A percentile compares a stretch with the other conserved stretches of the same genome.
Evolutionary conservation across 345 rosid genomes (phyloP).

Genomic region (Citrus medica): DNA sequence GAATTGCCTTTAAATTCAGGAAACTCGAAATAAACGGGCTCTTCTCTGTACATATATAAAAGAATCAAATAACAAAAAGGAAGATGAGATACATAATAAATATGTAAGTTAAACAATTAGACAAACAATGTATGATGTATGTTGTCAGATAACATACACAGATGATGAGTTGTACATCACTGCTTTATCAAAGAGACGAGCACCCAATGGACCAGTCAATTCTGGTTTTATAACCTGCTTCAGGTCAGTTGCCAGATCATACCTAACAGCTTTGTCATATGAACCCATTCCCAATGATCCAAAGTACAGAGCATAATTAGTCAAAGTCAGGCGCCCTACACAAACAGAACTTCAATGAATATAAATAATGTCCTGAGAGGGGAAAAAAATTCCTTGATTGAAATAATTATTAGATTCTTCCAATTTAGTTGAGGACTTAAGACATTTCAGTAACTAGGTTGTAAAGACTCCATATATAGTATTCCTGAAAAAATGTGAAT

Average conservation of each 20-base stretch:
- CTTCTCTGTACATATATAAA: conserved; percentile 41
- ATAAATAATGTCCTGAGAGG: conserved; percentile 8
- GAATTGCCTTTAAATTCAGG: conserved; percentile 92
- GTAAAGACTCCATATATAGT: background rate
- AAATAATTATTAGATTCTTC: conserved; percentile 1
- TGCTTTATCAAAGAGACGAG: conserved; percentile 95
- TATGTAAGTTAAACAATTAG: conserved; percentile 7
- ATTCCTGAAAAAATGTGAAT: background rate
- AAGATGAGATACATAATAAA: conserved; percentile 10
- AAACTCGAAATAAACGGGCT: conserved; percentile 84
- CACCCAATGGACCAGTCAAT: conserved; percentile 91
- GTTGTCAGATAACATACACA: conserved; percentile 50
- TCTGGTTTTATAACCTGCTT: conserved; percentile 93
- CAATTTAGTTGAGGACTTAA: conserved; percentile 4
- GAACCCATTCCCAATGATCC: conserved; percentile 84
- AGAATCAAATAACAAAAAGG: background rate
- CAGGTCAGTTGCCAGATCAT: conserved; percentile 69
- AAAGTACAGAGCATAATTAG: conserved; percentile 77
- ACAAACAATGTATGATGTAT: conserved; percentile 5
- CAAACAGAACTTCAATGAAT: conserved; percentile 22
- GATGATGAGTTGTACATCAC: conserved; percentile 82
- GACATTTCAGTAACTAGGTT: background rate
- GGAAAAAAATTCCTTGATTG: background rate
- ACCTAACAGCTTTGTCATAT: conserved; percentile 71
- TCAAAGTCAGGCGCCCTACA: conserved; percentile 84